A percentile compares a stretch with the other conserved stretches of the same genome.
Evolutionary conservation across 768 basidiomycete species (phyloP).

Genomic region (Suillus occidentalis): DNA sequence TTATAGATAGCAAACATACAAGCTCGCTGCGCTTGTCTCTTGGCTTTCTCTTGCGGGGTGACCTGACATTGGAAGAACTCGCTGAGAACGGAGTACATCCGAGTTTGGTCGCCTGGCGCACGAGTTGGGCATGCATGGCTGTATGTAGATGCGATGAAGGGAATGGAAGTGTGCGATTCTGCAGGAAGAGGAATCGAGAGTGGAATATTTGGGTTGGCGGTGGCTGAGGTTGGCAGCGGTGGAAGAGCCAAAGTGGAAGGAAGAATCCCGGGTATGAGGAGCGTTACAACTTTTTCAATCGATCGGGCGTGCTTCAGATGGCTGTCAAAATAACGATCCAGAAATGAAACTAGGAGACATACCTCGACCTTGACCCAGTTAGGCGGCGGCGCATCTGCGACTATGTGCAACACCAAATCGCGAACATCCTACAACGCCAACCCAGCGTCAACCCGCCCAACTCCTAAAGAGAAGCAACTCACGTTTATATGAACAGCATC

Average conservation of each 20-base stretch:
- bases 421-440: constrained; percentile 68
- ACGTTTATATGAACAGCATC: constrained; percentile 83
- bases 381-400: constrained; percentile 80
- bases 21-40: constrained; percentile 46
- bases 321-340: constrained; percentile 6
- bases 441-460: background rate
- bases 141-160: constrained; percentile 78
- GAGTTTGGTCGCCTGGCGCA: constrained; percentile 84
- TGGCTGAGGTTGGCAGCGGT: constrained; percentile 68
- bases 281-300: constrained; percentile 74
- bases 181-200: constrained; percentile 43
- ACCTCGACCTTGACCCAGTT: constrained; percentile 89
- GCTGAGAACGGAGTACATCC: constrained; percentile 84
- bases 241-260: constrained; percentile 72
- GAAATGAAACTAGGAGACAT: constrained; percentile 16
- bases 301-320: constrained; percentile 61
- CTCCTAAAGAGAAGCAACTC: constrained; percentile 25
- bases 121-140: constrained; percentile 92
- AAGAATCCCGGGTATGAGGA: constrained; percentile 87
- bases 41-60: constrained; percentile 76
- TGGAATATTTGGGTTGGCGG: constrained; percentile 55
- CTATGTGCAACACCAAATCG: constrained; percentile 79
- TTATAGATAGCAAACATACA: constrained; percentile 37
- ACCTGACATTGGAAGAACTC: constrained; percentile 82
- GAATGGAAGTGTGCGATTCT: constrained; percentile 41